Evolutionary conservation across 306 rosid genomes (phyloP).

Genomic region (Cucurbita argyrosperma): DNA sequence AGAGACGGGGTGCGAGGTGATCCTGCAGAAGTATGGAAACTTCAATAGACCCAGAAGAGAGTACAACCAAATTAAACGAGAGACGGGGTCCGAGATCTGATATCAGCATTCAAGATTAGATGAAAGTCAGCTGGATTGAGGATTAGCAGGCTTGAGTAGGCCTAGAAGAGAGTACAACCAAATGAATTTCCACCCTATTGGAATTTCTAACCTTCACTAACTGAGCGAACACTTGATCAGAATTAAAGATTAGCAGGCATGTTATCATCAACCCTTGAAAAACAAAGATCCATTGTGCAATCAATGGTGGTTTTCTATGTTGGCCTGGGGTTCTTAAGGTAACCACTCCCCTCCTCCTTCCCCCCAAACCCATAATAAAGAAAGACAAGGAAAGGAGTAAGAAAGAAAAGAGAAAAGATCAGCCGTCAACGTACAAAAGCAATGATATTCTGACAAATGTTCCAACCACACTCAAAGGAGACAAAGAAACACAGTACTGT

Average conservation of each 20-base stretch:
- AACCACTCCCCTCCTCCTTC: not conserved
- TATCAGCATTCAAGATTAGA: not conserved
- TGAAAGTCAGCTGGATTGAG: no score
- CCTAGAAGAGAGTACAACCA: not conserved
- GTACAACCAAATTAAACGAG: not conserved
- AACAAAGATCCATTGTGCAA: not conserved
- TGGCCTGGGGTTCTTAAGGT: not conserved
- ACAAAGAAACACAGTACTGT: not conserved
- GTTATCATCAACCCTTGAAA: not conserved
- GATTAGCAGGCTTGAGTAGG: no score
- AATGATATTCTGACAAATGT: not conserved
- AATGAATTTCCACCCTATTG: not conserved
- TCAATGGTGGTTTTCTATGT: not conserved
- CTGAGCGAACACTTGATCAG: not conserved
- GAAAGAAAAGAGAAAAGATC: not conserved
- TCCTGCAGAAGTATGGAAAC: not conserved
- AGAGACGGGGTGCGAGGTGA: not conserved
- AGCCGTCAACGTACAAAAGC: conserved; percentile 1
- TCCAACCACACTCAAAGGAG: not conserved
- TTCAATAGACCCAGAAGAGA: not conserved
- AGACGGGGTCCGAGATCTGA: not conserved
- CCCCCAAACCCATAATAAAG: not conserved
- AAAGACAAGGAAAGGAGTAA: not conserved
- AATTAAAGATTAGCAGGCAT: not conserved
- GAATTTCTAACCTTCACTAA: not conserved